Base-by-base conservation (phyloP, 805 yeast species). In the Brettanomyces nanus region DNA sequence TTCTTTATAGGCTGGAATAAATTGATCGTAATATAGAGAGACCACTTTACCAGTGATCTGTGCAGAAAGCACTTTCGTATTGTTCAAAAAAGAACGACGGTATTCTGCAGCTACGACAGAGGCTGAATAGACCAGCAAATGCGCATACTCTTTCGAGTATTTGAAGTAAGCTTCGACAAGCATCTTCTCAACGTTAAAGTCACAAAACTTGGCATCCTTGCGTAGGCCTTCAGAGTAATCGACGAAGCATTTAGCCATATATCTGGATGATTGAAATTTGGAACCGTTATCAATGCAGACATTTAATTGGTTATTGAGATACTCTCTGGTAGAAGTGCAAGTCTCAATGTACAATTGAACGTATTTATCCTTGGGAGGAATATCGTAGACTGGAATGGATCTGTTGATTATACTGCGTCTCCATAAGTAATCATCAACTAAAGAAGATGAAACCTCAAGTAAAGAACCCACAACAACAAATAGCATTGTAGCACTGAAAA, bases 381-480 rank as follows among this genome's bases (percentile, higher is more conserved):
- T 31, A 3, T 41, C 36, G 29, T 33, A 33, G 15, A 35, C 9
- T 6, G 34, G 20, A 6, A 41, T 40, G 19, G 40, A 33, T 38
- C 31, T 35, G 26, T 36, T 30, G n/a, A 17, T 5, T 11, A 35
- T 35, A n/a, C 15, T 11, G 9, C 21, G 14, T 11, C 6, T 28
- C 38, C 33, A 28, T 20, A 25, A 10, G 28, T 35, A 28, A 13
- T n/a, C 28, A 15, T 35, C 21, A 41, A 64, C 47, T 40, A 67
- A 70, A 25, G 76, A 69, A 28, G 66, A 63, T 22, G 66, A 49
- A n/a, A 61, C 54, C 28, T 62, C 53, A 19, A 30, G 18, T 10
- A 30, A 7, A 30, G 33, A 10, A 10, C 22, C 21, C 6, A 15
- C 33, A 30, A 18, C 22, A 7, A 30, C n/a, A 10, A 30, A 17